Base-by-base conservation (phyloP, 1,284 basidiomycete species). In the Malassezia vespertilionis region DNA sequence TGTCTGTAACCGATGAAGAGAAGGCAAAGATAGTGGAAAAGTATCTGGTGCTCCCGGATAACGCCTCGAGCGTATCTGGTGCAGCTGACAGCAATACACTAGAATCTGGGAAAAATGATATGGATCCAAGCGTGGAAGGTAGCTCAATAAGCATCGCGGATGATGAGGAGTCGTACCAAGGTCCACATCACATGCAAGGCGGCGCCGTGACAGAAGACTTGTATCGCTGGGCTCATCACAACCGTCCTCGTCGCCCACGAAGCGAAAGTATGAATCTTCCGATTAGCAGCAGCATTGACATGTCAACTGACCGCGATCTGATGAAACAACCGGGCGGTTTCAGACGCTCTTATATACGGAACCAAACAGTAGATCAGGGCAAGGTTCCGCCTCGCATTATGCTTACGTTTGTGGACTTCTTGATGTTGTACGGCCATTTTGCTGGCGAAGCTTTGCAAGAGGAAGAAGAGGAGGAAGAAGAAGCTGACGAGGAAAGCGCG, bases 181-280 rank as follows among this genome's bases (percentile, higher is more conserved):
- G 53, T 11, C 65, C 66, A 4, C 63, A 67, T 34, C 46, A 56
- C 45, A 65, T 60, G 58, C 63, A 60, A 20, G 66, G 66, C 32
- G 66, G 66, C 27, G 65, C 65, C 20, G 63, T 69, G 39, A 66
- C 63, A 27, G 65, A 68, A 30, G 66, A 68, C 22, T 53, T 69
- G 21, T 69, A 69, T 31, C 56, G 63, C 17, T 69, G 66, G 66
- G 66, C 66, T 1, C 66, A 69, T 52, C 57, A 68, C 38, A 68
- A 68, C 33, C 40, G 63, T 0, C 38, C 55, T 6, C 52, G 52
- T 26, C 50, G 64, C 3, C 51, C 58, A 14, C 52, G 66, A 12
- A 55, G 54, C 32, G 63, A 68, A 42, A 65, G 63, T 36, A 52
- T 68, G 14, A 58, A 66, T 45, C 54, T 65, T 37, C 63, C 65